These are phyloP conservation scores for Candida labiduridarum DNA, from an alignment of 1,139 yeast genomes.

Conservation along the genomic window DNA sequence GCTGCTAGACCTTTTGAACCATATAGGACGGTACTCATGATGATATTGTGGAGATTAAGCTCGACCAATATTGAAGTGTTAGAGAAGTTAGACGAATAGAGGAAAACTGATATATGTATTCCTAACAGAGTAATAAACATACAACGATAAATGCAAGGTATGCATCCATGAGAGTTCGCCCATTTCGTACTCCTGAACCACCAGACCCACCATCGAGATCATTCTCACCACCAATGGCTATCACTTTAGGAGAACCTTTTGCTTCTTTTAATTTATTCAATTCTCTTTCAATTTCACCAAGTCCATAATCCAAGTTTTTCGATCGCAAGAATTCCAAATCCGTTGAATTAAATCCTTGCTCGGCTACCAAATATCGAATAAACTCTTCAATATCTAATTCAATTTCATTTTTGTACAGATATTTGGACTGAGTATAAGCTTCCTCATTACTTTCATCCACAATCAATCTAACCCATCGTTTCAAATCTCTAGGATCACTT, in stretches of 20 bases:
- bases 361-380: slow-evolving; percentile 28
- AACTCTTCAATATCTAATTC: slow-evolving; percentile 33
- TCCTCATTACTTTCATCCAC: slow-evolving; percentile 16
- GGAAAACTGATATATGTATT: neutral
- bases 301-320: slow-evolving; percentile 35
- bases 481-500: slow-evolving; percentile 25
- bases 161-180: slow-evolving; percentile 1
- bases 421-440: slow-evolving; percentile 5
- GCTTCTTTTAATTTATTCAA: slow-evolving; percentile 31
- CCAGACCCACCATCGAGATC: slow-evolving; percentile 23
- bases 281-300: slow-evolving; percentile 41
- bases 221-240: slow-evolving; percentile 40
- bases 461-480: slow-evolving; percentile 29
- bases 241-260: slow-evolving; percentile 18
- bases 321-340: slow-evolving; percentile 31
- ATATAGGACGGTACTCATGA: slow-evolving; percentile 67
- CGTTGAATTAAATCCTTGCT: slow-evolving; percentile 30
- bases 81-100: slow-evolving; percentile 20
- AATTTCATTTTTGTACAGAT: slow-evolving; percentile 13
- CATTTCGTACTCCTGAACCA: neutral
- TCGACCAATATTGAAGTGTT: slow-evolving; percentile 58
- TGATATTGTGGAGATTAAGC: slow-evolving; percentile 73
- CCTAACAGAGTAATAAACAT: slow-evolving; percentile 6
- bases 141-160: slow-evolving; percentile 10
- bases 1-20: slow-evolving; percentile 67